Conservation (phyloP, 1,139 yeast species). For the Zygosaccharomyces sapae region DNA sequence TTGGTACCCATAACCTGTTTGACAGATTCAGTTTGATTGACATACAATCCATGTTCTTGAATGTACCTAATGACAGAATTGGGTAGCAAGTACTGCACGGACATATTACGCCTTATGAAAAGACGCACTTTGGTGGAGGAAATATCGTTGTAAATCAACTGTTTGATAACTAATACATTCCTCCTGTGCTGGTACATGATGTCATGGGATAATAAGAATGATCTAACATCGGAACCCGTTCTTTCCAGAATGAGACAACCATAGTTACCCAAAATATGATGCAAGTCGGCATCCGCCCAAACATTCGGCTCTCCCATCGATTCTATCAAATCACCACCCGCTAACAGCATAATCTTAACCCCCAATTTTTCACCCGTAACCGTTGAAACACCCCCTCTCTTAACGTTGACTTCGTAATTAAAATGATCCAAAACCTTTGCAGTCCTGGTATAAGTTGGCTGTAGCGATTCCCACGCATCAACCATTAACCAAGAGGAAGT, state of each 20-base stretch:
- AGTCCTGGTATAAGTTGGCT: slow-evolving; percentile 85
- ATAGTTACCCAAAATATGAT: slow-evolving; percentile 89
- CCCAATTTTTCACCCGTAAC: slow-evolving; percentile 74
- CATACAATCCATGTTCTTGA: slow-evolving; percentile 82
- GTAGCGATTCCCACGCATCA: slow-evolving; percentile 98
- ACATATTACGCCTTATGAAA: slow-evolving; percentile 91
- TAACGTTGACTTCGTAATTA: slow-evolving; percentile 88
- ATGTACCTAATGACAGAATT: slow-evolving; percentile 92
- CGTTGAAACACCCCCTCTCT: slow-evolving; percentile 78
- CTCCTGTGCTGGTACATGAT: slow-evolving; percentile 95
- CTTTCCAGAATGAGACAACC: slow-evolving; percentile 96
- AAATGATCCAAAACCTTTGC: slow-evolving; percentile 95
- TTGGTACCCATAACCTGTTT: slow-evolving; percentile 71
- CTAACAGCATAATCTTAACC: slow-evolving; percentile 90
- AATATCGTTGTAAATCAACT: slow-evolving; percentile 91
- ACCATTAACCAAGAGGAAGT: slow-evolving; percentile 98
- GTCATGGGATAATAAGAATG: slow-evolving; percentile 86
- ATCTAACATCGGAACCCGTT: slow-evolving; percentile 92
- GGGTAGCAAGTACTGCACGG: slow-evolving; percentile 89
- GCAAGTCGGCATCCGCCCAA: slow-evolving; percentile 95
- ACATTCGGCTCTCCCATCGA: slow-evolving; percentile 99
- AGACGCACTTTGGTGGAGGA: slow-evolving; percentile 90
- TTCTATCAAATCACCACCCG: slow-evolving; percentile 97
- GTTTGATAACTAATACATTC: slow-evolving; percentile 90
- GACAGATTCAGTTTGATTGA: slow-evolving; percentile 86